Conservation (phyloP, 2,329 filamentous ascomycete genomes). For the Rhytidhysteron rufulum region DNA sequence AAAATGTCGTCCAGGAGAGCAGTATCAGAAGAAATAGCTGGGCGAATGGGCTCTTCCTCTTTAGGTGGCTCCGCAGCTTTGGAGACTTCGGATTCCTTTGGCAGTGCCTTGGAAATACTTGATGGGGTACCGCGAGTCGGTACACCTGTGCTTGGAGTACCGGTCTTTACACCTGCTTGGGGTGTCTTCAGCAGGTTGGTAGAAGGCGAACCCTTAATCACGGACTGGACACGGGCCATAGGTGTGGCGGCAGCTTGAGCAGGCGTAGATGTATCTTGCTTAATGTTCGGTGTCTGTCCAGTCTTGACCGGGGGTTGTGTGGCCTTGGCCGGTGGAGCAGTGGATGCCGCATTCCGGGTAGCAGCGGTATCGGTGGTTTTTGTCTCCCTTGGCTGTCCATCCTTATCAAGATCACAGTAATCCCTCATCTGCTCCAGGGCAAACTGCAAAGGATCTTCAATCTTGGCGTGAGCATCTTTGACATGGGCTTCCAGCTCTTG, state of each 20-base stretch:
- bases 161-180: slow-evolving; percentile 28
- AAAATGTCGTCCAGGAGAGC: slow-evolving; percentile 30
- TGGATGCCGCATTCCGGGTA: slow-evolving; percentile 19
- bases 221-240: slow-evolving; percentile 34
- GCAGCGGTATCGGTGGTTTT: slow-evolving; percentile 21
- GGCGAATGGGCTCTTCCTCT: slow-evolving; percentile 14
- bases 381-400: slow-evolving; percentile 40
- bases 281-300: slow-evolving; percentile 29
- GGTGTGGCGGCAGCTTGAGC: slow-evolving; percentile 30
- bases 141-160: slow-evolving; percentile 31
- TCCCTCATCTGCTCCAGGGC: slow-evolving; percentile 51
- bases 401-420: slow-evolving; percentile 46
- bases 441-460: slow-evolving; percentile 56
- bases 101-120: slow-evolving; percentile 19
- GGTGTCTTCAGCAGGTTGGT: slow-evolving; percentile 37
- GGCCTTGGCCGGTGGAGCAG: slow-evolving; percentile 18
- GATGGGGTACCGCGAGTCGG: slow-evolving; percentile 23
- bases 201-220: slow-evolving; percentile 31
- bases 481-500: slow-evolving; percentile 53
- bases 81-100: slow-evolving; percentile 20
- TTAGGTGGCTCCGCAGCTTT: slow-evolving; percentile 14
- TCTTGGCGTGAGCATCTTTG: slow-evolving; percentile 49
- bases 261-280: slow-evolving; percentile 34
- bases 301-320: slow-evolving; percentile 25
- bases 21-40: slow-evolving; percentile 23